These are phyloP conservation scores for Fistulifera pelliculosa DNA, from an alignment of 108 stramenopile species.

Conservation along the genomic window DNA sequence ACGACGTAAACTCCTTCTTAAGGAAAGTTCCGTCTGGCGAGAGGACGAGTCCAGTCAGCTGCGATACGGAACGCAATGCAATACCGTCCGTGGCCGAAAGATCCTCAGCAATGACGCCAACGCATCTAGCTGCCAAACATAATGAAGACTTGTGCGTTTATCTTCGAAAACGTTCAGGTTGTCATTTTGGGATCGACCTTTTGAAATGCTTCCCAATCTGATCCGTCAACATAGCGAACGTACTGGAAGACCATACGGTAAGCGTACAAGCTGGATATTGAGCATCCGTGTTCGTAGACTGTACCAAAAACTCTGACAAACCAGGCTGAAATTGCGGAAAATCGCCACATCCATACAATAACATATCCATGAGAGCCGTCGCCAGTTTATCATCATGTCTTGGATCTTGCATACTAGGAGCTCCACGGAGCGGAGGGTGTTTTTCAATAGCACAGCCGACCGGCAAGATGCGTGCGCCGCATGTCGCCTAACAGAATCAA, in stretches of 20 bases:
- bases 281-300: too few species aligned
- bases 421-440: not conserved
- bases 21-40: not conserved
- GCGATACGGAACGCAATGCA: not conserved
- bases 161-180: too few species aligned
- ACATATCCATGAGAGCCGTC: not conserved
- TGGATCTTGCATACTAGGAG: not conserved
- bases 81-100: not conserved
- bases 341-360: too few species aligned
- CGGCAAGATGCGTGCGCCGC: conserved; percentile 1
- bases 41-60: not conserved
- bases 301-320: too few species aligned
- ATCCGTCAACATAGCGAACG: too few species aligned
- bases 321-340: too few species aligned
- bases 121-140: not conserved
- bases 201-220: too few species aligned
- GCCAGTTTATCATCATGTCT: not conserved
- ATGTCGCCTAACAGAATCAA: conserved; percentile 8
- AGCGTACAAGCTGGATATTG: too few species aligned
- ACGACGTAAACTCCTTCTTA: not conserved
- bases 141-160: too few species aligned
- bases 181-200: too few species aligned
- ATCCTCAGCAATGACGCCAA: not conserved
- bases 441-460: not conserved
- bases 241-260: too few species aligned